A percentile compares a stretch with the other conserved stretches of the same genome.
These are phyloP conservation scores for Backusella parvicylindrica DNA, from an alignment of 192 early-diverging fungal species.

Conservation along the genomic window DNA sequence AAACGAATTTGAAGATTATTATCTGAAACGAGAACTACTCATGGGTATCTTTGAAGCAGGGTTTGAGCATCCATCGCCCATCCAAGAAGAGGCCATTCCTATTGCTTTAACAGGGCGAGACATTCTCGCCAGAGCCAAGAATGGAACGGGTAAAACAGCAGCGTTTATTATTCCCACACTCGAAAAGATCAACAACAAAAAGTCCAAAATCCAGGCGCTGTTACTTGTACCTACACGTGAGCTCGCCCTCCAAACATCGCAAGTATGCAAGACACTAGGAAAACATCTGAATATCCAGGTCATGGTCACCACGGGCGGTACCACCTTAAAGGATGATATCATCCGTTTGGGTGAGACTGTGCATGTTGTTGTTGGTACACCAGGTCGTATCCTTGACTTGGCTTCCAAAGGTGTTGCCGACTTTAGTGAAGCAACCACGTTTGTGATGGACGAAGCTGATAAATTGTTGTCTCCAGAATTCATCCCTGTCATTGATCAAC, in stretches of 20 bases:
- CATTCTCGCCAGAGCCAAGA: slow-evolving; percentile 96
- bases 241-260: slow-evolving; percentile 96
- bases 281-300: slow-evolving; percentile 96
- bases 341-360: slow-evolving; percentile 89
- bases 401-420: slow-evolving; percentile 92
- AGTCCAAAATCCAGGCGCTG: slow-evolving; percentile 87
- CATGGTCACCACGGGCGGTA: slow-evolving; percentile 99
- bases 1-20: slow-evolving; percentile 99
- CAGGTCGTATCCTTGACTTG: slow-evolving; percentile 94
- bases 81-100: slow-evolving; percentile 98
- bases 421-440: slow-evolving; percentile 82
- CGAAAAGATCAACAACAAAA: slow-evolving; percentile 88
- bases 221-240: slow-evolving; percentile 96
- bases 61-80: slow-evolving; percentile 95
- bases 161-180: slow-evolving; percentile 96
- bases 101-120: slow-evolving; percentile 94
- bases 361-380: slow-evolving; percentile 96
- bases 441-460: slow-evolving; percentile 99
- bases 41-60: slow-evolving; percentile 99
- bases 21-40: slow-evolving; percentile 90
- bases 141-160: slow-evolving; percentile 96
- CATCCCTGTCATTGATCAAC: slow-evolving; percentile 96
- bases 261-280: slow-evolving; percentile 96
- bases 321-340: slow-evolving; percentile 97
- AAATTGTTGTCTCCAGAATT: slow-evolving; percentile 98